Percentiles rank a stretch among this genome's conserved stretches.
Conservation (phyloP, 2,329 filamentous ascomycete genomes). For the Penicillium fuscoglaucum region DNA sequence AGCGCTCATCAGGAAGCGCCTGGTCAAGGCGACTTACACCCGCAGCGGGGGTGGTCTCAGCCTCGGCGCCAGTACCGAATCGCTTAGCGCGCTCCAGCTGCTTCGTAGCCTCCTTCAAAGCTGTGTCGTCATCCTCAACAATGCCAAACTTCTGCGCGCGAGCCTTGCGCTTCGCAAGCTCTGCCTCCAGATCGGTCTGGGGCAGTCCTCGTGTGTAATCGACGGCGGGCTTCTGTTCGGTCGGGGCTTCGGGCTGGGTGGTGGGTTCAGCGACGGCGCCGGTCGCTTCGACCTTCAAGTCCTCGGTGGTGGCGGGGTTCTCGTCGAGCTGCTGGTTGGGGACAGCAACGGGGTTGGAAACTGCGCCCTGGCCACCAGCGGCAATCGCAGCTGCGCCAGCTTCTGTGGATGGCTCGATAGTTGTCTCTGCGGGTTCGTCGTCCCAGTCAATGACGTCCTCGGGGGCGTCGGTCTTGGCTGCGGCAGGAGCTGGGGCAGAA, state of each 20-base stretch:
- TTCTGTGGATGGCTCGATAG: conserved; percentile 33
- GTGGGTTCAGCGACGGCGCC: conserved; percentile 20
- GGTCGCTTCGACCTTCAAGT: conserved; percentile 39
- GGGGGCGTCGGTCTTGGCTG: conserved; percentile 31
- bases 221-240: conserved; percentile 37
- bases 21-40: conserved; percentile 48
- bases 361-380: conserved; percentile 40
- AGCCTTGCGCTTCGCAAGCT: conserved; percentile 50
- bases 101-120: conserved; percentile 46
- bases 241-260: conserved; percentile 21
- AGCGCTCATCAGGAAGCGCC: conserved; percentile 45
- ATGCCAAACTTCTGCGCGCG: conserved; percentile 52
- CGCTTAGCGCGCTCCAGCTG: conserved; percentile 49
- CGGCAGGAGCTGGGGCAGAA: conserved; percentile 21
- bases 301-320: conserved; percentile 41
- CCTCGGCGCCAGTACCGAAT: conserved; percentile 40
- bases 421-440: conserved; percentile 37
- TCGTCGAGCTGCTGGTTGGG: conserved; percentile 42
- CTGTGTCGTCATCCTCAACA: conserved; percentile 41
- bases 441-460: conserved; percentile 51
- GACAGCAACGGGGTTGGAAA: conserved; percentile 41
- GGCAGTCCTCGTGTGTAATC: conserved; percentile 47
- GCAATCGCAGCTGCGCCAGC: conserved; percentile 37
- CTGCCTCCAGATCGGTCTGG: conserved; percentile 46
- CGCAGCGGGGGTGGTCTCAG: conserved; percentile 17